Evolutionary conservation across 2,329 filamentous ascomycete genomes (phyloP).

Genomic region (Ceratocystis destructans): DNA sequence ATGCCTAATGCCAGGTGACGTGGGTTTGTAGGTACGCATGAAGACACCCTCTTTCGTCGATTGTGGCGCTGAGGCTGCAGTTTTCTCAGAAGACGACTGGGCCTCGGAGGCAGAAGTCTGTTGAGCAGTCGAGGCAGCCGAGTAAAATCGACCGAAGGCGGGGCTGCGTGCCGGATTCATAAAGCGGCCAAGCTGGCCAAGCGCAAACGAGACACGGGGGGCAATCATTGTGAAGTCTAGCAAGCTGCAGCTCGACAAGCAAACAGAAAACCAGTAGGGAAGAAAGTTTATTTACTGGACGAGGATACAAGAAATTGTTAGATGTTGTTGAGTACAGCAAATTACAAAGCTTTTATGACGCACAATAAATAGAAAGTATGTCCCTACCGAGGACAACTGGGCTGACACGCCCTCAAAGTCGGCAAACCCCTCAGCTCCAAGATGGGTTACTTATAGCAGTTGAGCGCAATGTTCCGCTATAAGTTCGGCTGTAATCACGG

Average conservation of each 20-base stretch:
- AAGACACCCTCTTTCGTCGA: constrained; percentile 22
- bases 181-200: constrained; percentile 16
- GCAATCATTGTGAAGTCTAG: constrained; percentile 14
- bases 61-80: background rate
- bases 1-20: constrained; percentile 85
- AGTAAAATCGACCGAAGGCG: constrained; percentile 14
- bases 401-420: constrained; percentile 10
- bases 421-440: constrained; percentile 3
- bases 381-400: constrained; percentile 12
- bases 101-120: background rate
- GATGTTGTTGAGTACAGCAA: constrained; percentile 10
- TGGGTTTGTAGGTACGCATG: constrained; percentile 80
- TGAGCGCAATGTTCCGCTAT: background rate
- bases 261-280: background rate
- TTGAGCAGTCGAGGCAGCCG: constrained; percentile 3
- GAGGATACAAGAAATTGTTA: constrained; percentile 7
- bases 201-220: constrained; percentile 16
- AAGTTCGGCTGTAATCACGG: background rate
- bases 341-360: constrained; percentile 14
- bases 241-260: background rate
- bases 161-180: constrained; percentile 14
- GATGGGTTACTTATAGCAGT: background rate
- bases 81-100: background rate
- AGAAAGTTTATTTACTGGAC: background rate
- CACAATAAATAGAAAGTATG: constrained; percentile 4